Evolutionary conservation across 768 basidiomycete genomes (phyloP).

Genomic region (Mycena kentingensis): DNA sequence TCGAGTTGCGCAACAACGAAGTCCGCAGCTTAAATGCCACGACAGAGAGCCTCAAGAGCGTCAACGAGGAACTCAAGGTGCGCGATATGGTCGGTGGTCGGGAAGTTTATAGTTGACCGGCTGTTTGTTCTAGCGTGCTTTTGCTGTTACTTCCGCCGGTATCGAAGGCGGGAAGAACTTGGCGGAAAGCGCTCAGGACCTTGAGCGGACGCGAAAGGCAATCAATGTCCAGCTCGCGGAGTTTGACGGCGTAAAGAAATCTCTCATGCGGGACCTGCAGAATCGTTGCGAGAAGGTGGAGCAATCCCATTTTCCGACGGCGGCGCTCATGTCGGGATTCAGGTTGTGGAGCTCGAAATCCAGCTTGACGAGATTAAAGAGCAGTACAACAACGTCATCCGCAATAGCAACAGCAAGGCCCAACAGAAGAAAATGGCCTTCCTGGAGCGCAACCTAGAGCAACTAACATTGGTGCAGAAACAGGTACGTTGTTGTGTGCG

Average conservation of each 20-base stretch:
- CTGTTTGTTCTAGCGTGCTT: slow-evolving; percentile 71
- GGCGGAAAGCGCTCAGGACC: slow-evolving; percentile 94
- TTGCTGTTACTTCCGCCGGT: slow-evolving; percentile 95
- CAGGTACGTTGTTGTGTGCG: slow-evolving; percentile 59
- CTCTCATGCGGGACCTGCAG: slow-evolving; percentile 96
- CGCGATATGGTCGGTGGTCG: slow-evolving; percentile 22
- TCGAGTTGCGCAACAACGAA: slow-evolving; percentile 83
- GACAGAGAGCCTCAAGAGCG: slow-evolving; percentile 90
- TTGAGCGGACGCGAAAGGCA: slow-evolving; percentile 94
- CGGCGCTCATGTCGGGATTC: slow-evolving; percentile 13
- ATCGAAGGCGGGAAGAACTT: slow-evolving; percentile 97
- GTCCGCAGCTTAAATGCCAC: slow-evolving; percentile 80
- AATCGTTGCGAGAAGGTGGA: slow-evolving; percentile 98
- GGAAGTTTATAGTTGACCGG: slow-evolving; percentile 14
- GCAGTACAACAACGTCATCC: slow-evolving; percentile 98
- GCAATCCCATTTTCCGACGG: slow-evolving; percentile 5
- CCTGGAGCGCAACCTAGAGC: slow-evolving; percentile 94
- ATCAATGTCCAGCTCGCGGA: slow-evolving; percentile 98
- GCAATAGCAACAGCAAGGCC: slow-evolving; percentile 96
- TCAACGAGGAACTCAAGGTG: slow-evolving; percentile 98
- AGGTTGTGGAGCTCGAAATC: slow-evolving; percentile 99
- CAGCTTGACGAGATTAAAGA: slow-evolving; percentile 98
- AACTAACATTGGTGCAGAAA: slow-evolving; percentile 94
- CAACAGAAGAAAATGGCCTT: slow-evolving; percentile 99
- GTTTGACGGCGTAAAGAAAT: slow-evolving; percentile 98